Evolutionary conservation across 805 yeast species (phyloP), one percentile per base, ranked within the genome.

Genomic region (Yamadazyma paraphyllophila): DNA sequence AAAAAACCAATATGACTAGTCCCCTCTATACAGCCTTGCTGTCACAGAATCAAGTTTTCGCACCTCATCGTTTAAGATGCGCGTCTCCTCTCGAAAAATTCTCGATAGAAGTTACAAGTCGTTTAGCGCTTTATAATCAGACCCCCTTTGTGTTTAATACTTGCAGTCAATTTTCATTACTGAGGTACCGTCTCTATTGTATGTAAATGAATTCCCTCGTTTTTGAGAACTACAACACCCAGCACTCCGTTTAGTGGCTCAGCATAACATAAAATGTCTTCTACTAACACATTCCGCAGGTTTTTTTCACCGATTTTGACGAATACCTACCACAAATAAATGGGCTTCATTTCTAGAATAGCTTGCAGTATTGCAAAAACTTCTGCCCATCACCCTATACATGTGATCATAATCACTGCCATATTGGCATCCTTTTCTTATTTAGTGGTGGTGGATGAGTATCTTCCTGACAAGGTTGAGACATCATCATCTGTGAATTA

Each of bases 331-430:
- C 9, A 20, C 24, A 20, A 20, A 15, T 39, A 35, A 17, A 42
- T 42, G 45, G 39, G 39, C 15, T 24, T 35, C 14, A 35, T 42
- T 36, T 32, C 45, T 15, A 34, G 15, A 35, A 24, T 35, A 7
- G 39, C 41, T 33, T 44, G 46, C 44, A 44, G 36, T 9, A 34
- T 81, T 43, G 85, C 87, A 38, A 71, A 69, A 47, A 62, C 76
- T 16, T 80, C 92, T 43, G 94, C 96, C 11, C 78, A 79, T 48
- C 78, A 83, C 59, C 99, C 99, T 13, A 88, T 92, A 54, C 98
- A 91, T 65, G 78, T 89, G 44, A 82, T 91, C 43, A 80, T 89
- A 39, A 58, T 80, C 46, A 78, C 89, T 5, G 76, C 92, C 11
- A 66, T 90, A 40, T 62, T 88, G 34, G 94, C 96, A 2, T 84